A percentile compares a stretch with the other conserved stretches of the same genome.
phyloP scores from a whole-genome alignment of 139 green algal species.

The Chlamydomonas sp. region DNA sequence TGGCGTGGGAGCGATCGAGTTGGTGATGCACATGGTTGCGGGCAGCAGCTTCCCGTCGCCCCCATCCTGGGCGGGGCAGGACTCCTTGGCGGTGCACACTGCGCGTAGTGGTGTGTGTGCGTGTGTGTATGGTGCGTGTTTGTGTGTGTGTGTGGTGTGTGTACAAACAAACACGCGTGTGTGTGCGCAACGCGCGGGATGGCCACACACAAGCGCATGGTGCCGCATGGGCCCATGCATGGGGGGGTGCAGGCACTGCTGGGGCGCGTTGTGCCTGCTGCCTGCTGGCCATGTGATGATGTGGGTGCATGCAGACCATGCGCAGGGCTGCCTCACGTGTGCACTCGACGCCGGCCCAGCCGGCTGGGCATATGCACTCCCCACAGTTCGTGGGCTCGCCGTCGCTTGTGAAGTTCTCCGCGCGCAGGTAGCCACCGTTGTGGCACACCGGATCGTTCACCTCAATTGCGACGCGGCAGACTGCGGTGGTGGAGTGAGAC shows the following conservation, averaged over 20 bases:
- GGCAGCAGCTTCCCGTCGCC: neutral
- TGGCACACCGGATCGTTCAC: slow-evolving; percentile 42
- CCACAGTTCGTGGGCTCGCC: slow-evolving; percentile 37
- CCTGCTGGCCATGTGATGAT: no score
- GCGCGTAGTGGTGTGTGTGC: neutral
- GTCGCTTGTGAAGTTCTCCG: slow-evolving; percentile 28
- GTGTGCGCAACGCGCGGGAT: no score
- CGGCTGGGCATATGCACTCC: slow-evolving; percentile 43
- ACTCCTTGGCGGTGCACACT: slow-evolving; percentile 14
- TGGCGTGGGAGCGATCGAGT: slow-evolving; percentile 6
- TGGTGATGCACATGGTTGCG: slow-evolving; percentile 16
- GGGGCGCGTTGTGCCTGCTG: no score
- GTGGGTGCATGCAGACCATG: neutral
- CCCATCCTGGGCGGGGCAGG: neutral
- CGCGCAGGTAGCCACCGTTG: slow-evolving; percentile 48
- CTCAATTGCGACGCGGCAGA: slow-evolving; percentile 23
- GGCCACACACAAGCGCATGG: no score
- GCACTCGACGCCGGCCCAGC: slow-evolving; percentile 52
- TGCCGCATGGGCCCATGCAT: no score
- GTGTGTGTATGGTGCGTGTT: no score
- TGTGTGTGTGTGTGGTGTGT: no score
- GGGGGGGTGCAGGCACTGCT: no score
- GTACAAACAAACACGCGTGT: no score
- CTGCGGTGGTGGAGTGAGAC: no score
- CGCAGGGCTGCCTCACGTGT: slow-evolving; percentile 23